These are phyloP conservation scores for Phytophthora palmivora DNA, from an alignment of 352 stramenopile species.

Conservation along the genomic window DNA sequence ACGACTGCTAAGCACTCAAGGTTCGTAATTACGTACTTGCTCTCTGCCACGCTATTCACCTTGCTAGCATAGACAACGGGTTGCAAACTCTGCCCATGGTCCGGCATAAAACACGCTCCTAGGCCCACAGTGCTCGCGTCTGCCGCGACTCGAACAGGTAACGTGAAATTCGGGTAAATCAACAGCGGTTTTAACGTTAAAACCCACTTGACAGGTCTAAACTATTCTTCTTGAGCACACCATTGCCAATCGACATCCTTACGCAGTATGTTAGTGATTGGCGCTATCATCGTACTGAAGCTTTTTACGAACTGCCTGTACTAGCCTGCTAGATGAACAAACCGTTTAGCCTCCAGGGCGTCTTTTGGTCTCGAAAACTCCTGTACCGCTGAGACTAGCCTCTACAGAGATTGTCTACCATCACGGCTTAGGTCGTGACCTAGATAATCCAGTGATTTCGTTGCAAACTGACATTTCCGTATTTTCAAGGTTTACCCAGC, in stretches of 20 bases:
- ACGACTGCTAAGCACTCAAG: no score
- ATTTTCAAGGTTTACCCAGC: not conserved
- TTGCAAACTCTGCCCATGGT: not conserved
- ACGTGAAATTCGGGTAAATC: not conserved
- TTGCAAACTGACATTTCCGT: not conserved
- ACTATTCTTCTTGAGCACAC: not conserved
- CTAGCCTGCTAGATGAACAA: slow-evolving; percentile 5
- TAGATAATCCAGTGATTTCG: not conserved
- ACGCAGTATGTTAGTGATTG: slow-evolving; percentile 1
- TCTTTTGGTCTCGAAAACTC: not conserved
- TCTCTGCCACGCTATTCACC: not conserved
- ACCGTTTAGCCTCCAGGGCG: not conserved
- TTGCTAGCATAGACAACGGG: slow-evolving; percentile 2
- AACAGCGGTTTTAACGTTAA: not conserved
- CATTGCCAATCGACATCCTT: slow-evolving; percentile 4
- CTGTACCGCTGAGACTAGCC: not conserved
- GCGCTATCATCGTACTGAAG: not conserved
- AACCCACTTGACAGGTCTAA: not conserved
- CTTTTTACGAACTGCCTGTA: not conserved
- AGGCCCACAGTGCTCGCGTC: slow-evolving; percentile 1
- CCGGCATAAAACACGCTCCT: not conserved
- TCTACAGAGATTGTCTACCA: not conserved
- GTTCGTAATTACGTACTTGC: not conserved
- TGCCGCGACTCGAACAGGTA: not conserved
- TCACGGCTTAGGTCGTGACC: not conserved